A percentile compares a stretch with the other conserved stretches of the same genome.
These are phyloP conservation scores for Cyclocybe cylindracea DNA, from an alignment of 768 basidiomycete species.

Conservation along the genomic window DNA sequence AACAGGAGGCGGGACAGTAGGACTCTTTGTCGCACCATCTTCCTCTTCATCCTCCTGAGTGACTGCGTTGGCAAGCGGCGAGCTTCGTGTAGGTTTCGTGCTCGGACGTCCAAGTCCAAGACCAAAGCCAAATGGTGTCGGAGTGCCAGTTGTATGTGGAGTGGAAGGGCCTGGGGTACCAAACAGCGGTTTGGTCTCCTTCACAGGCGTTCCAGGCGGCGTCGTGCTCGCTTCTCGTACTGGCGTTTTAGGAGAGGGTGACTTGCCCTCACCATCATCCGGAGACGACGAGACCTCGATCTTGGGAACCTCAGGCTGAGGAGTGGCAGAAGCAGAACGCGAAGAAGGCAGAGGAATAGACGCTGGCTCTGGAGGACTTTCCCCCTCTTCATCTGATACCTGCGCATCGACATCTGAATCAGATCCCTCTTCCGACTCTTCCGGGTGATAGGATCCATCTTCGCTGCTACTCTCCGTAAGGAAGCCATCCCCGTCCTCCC, in stretches of 20 bases:
- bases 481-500: constrained; percentile 22
- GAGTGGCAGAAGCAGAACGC: constrained; percentile 60
- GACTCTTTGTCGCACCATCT: constrained; percentile 23
- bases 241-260: constrained; percentile 24
- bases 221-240: constrained; percentile 53
- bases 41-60: constrained; percentile 48
- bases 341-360: constrained; percentile 39
- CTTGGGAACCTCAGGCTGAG: constrained; percentile 50
- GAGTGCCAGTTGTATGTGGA: constrained; percentile 29
- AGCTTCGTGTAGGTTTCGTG: constrained; percentile 72
- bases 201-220: constrained; percentile 64
- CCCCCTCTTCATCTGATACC: constrained; percentile 21
- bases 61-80: constrained; percentile 65
- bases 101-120: constrained; percentile 58
- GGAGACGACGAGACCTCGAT: constrained; percentile 39
- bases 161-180: constrained; percentile 29
- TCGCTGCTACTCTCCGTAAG: constrained; percentile 25
- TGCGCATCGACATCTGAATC: constrained; percentile 13
- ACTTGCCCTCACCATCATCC: constrained; percentile 25
- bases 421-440: constrained; percentile 24
- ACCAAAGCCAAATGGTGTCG: constrained; percentile 45
- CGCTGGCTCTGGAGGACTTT: constrained; percentile 29
- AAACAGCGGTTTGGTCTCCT: constrained; percentile 37
- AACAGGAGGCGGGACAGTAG: constrained; percentile 26
- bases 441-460: constrained; percentile 1